Base-by-base conservation (phyloP, 1,284 basidiomycete species). In the Porogramme epimiltina region DNA sequence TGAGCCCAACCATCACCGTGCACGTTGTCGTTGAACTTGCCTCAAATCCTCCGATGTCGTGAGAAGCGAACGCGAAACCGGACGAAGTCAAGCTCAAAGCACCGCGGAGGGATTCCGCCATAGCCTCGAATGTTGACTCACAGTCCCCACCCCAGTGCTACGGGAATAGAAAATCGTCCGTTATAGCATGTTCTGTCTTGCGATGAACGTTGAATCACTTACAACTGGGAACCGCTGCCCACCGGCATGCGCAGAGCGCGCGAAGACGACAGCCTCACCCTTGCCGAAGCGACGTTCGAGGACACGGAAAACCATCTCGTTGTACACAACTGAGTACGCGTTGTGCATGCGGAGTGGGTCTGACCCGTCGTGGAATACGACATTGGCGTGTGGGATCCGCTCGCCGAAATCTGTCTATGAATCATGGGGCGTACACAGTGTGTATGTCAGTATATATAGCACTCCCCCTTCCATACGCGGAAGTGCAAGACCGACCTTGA, bases 11-110 rank as follows among this genome's bases (percentile, higher is more conserved):
- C 9, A 18, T 11, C 4, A 26, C 2, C 8, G n/a, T 3, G 15
- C 13, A 28, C 15, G n/a, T 13, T 13, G n/a, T 4, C 13, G 10
- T 19, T 25, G 25, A 38, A 34, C 60, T 41, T 44, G 71, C 73
- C 73, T 89, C 85, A 61, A 88, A 89, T 0, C 87, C 87, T 26
- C 87, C 87, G 54, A 89, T 89, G 66, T 91, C 87, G 66, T 89
- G 86, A 13, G 85, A 85, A 16, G 84, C 79, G 67, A 82, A 89
- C 2, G 78, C 84, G 62, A 89, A 89, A 3, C 87, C 87, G 18
- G 85, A 89, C 1, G 78, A 58, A 1, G 84, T 85, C 55, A 90
- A 68, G 46, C 83, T 85, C 26, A 90, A 70, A 9, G 80, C 80
- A 6, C 88, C 87, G 5, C 87, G 78, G 37, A 89, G 71, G 0